Conservation (phyloP, 2,329 filamentous ascomycete species). For the Myriangium duriaei region DNA sequence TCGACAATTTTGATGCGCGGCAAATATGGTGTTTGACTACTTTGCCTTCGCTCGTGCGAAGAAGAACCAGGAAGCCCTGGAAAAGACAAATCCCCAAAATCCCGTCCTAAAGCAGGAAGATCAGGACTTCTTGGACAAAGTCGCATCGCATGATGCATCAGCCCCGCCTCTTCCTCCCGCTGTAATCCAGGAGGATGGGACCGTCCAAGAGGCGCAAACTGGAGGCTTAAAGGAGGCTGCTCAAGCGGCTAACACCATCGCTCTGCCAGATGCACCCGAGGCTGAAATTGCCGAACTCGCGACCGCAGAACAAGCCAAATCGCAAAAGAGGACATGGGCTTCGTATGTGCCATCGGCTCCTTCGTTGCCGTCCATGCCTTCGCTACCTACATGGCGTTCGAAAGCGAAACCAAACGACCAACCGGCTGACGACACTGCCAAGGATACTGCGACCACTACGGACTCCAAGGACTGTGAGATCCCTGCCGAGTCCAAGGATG, state of each 20-base stretch:
- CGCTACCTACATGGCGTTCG: conserved; percentile 15
- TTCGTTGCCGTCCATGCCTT: conserved; percentile 9
- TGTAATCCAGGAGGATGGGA: conserved; percentile 23
- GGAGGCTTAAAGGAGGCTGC: conserved; percentile 12
- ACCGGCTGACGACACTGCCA: neutral
- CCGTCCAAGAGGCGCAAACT: conserved; percentile 19
- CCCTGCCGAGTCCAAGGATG: conserved; percentile 1
- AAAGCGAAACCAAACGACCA: conserved; percentile 20
- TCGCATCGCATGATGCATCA: conserved; percentile 34
- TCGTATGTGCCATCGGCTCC: conserved; percentile 21
- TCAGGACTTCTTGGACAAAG: conserved; percentile 42
- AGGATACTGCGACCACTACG: conserved; percentile 1
- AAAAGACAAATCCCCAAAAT: conserved; percentile 24
- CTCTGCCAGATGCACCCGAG: conserved; percentile 13
- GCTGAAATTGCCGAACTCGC: conserved; percentile 18
- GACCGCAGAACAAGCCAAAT: conserved; percentile 19
- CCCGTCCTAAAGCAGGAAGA: conserved; percentile 49
- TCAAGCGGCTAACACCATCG: conserved; percentile 13
- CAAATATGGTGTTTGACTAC: conserved; percentile 5
- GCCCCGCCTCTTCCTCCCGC: conserved; percentile 31
- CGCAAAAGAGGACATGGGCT: conserved; percentile 25
- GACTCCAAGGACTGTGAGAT: no score
- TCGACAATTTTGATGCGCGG: no score
- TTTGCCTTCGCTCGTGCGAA: conserved; percentile 23
- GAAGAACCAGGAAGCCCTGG: conserved; percentile 24